phyloP scores from a whole-genome alignment of 139 green algal species.

The Deuterostichococcus epilithicus region DNA sequence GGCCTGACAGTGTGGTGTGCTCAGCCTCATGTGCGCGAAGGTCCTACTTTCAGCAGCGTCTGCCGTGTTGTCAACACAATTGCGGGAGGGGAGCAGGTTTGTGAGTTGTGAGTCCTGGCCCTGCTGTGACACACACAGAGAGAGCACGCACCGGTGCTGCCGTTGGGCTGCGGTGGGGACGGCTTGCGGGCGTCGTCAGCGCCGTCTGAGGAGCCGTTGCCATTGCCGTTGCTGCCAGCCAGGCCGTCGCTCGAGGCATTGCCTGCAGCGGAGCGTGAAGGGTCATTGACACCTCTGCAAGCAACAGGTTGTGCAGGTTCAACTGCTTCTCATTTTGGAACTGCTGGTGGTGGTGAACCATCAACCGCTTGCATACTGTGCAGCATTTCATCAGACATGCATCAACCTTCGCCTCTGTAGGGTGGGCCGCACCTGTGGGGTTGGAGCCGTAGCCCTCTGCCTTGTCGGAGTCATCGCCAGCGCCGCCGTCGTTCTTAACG shows the following conservation, averaged over 20 bases:
- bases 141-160: not conserved
- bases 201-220: not conserved
- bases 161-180: not conserved
- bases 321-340: too few species aligned
- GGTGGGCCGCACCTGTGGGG: not conserved
- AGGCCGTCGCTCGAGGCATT: slow-evolving; percentile 27
- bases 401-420: not conserved
- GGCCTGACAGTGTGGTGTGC: too few species aligned
- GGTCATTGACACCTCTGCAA: too few species aligned
- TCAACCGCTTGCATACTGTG: slow-evolving; percentile 1
- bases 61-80: too few species aligned
- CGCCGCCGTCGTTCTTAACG: not conserved
- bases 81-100: too few species aligned
- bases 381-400: not conserved
- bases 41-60: too few species aligned
- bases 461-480: not conserved
- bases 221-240: slow-evolving; percentile 9
- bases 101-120: too few species aligned
- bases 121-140: too few species aligned
- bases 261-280: slow-evolving; percentile 8
- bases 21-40: too few species aligned
- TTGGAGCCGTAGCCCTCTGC: not conserved
- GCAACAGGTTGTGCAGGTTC: too few species aligned
- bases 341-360: too few species aligned
- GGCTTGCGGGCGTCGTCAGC: not conserved